Evolutionary conservation across 129 eudicot genomes (phyloP), one percentile per base, ranked within the genome.

Genomic region (Flaveria bidentis): DNA sequence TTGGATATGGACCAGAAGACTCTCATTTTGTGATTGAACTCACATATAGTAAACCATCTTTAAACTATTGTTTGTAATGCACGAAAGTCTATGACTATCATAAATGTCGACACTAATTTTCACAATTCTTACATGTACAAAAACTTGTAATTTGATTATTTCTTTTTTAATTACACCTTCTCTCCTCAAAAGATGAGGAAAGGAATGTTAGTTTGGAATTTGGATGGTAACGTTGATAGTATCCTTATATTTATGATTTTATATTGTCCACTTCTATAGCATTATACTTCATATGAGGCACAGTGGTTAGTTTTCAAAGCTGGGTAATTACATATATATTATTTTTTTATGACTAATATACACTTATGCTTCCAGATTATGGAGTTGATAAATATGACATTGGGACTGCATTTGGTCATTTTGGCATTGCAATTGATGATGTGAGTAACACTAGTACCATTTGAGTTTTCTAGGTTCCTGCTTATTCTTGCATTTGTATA

Each of bases 1-100:
- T 95, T 71, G 99, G 99, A 80, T 95, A 89, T 83, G 97, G 99
- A 55, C 99, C 97, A 25, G 97, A 95, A 86, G 99, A 95, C 82
- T 95, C 99, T 75, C 97, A 95, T 79, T 95, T 95, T 57, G 97
- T 89, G 33, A 87, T 95, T 71, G 99, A 95, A 80, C 92, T 95
- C 72, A 95, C 99, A 49, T 95, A 95, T 90, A 95, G 99, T 89
- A 87, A 87, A 84, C 46, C 67, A 55, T 62, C 53, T 46, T 66
- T 30, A 71, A 77, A 77, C 67, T 76, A 74, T 39, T 23, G n/a
- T 76, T 55, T 63, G 10, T 80, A 63, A 33, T 63, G 46, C 69
- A 63, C 23, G 30, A 33, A 28, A 56, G 33, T 67, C 5, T 71
- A 25, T 53, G 33, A 56, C 47, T 77, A 69, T 18, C 50, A 42